Evolutionary conservation across 176 grass and related monocot genomes (phyloP).

Genomic region (Eremochloa ophiuroides): DNA sequence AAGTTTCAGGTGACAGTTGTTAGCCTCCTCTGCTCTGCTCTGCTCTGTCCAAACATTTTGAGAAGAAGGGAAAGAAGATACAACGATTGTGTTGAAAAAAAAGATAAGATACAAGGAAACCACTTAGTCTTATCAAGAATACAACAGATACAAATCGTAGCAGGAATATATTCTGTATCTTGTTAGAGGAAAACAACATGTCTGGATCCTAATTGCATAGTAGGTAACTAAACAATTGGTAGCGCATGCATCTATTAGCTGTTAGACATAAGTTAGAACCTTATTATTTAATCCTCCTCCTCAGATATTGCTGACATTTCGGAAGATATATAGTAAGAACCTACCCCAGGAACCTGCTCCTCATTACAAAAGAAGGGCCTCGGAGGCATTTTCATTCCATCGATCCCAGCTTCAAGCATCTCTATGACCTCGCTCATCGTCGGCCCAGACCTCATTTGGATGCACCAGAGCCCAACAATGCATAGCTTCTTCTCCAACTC

Average conservation of each 20-base stretch:
- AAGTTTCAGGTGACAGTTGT: background rate
- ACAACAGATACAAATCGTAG: background rate
- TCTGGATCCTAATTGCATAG: background rate
- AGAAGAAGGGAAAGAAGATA: background rate
- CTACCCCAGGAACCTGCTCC: background rate
- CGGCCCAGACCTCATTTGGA: conserved; percentile 33
- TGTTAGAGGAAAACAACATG: background rate
- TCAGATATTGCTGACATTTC: conserved; percentile 13
- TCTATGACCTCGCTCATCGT: conserved; percentile 39
- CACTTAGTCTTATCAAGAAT: background rate
- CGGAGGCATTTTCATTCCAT: conserved; percentile 16
- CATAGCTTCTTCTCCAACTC: conserved; percentile 45
- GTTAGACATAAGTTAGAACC: background rate
- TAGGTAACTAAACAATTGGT: background rate
- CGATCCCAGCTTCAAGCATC: conserved; percentile 26
- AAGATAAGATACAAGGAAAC: background rate
- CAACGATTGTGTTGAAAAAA: background rate
- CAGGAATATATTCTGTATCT: background rate
- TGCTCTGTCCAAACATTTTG: background rate
- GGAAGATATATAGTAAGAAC: background rate
- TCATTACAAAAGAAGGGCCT: conserved; percentile 39
- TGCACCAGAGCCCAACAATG: conserved; percentile 42
- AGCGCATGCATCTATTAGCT: background rate
- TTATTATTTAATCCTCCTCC: background rate
- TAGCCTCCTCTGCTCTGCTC: background rate